These are phyloP conservation scores for Umbelopsis ramanniana DNA, from an alignment of 192 early-diverging fungal species.

Conservation along the genomic window DNA sequence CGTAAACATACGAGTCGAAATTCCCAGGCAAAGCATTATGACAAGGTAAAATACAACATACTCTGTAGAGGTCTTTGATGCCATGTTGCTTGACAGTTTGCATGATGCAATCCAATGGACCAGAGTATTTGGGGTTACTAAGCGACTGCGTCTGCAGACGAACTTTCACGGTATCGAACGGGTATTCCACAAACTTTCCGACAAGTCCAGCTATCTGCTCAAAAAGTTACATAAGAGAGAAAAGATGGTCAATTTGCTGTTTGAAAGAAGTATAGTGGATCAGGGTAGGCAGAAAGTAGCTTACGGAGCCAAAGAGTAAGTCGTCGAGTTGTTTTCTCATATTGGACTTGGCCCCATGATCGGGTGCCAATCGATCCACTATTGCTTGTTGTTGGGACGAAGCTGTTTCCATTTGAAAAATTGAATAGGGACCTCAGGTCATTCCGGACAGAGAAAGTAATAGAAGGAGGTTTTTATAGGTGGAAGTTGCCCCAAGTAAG, in stretches of 20 bases:
- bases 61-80: conserved; percentile 86
- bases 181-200: conserved; percentile 95
- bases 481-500: not conserved
- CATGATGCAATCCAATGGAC: conserved; percentile 81
- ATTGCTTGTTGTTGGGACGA: conserved; percentile 17
- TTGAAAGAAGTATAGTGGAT: not conserved
- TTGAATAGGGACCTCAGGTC: conserved; percentile 12
- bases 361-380: conserved; percentile 10
- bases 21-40: too few species aligned
- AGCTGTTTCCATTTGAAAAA: conserved; percentile 8
- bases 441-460: not conserved
- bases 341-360: conserved; percentile 10
- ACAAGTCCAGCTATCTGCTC: conserved; percentile 81
- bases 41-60: conserved; percentile 31
- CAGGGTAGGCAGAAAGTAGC: not conserved
- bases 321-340: conserved; percentile 33
- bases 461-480: not conserved
- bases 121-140: conserved; percentile 65
- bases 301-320: conserved; percentile 41
- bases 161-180: conserved; percentile 95
- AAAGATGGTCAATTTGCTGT: not conserved
- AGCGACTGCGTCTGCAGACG: conserved; percentile 87
- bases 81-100: conserved; percentile 82
- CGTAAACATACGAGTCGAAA: not conserved
- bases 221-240: not conserved